Evolutionary conservation across 768 basidiomycete species (phyloP).

Genomic region (Xerocomus brunneocitrinus): DNA sequence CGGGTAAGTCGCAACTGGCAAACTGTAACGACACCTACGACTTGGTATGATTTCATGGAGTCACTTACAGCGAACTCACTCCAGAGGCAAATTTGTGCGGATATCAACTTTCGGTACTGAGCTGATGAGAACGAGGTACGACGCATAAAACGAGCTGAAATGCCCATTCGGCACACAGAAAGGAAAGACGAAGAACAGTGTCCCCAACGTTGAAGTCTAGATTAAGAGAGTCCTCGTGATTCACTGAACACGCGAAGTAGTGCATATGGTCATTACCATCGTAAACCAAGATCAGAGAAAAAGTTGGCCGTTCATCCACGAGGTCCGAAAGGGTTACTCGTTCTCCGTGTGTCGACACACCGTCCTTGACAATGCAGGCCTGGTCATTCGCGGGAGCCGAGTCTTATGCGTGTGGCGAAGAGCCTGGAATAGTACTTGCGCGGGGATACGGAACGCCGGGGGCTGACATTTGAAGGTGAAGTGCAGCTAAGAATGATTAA

Average conservation of each 20-base stretch:
- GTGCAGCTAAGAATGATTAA: no score
- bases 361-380: background rate
- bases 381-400: background rate
- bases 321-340: background rate
- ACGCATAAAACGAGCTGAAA: constrained; percentile 54
- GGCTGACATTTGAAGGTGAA: background rate
- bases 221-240: no score
- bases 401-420: background rate
- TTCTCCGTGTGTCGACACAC: background rate
- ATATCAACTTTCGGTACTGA: constrained; percentile 58
- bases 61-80: constrained; percentile 19
- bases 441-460: background rate
- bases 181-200: constrained; percentile 47
- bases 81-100: constrained; percentile 54
- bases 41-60: background rate
- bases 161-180: constrained; percentile 54
- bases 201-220: constrained; percentile 62
- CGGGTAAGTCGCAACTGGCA: constrained; percentile 55
- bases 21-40: constrained; percentile 39
- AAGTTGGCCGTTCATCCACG: constrained; percentile 41
- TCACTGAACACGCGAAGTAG: no score
- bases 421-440: background rate
- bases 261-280: no score
- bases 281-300: constrained; percentile 38
- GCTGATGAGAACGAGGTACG: background rate